phyloP scores from a whole-genome alignment of 768 basidiomycete species.

The Phlegmacium glaucopus region DNA sequence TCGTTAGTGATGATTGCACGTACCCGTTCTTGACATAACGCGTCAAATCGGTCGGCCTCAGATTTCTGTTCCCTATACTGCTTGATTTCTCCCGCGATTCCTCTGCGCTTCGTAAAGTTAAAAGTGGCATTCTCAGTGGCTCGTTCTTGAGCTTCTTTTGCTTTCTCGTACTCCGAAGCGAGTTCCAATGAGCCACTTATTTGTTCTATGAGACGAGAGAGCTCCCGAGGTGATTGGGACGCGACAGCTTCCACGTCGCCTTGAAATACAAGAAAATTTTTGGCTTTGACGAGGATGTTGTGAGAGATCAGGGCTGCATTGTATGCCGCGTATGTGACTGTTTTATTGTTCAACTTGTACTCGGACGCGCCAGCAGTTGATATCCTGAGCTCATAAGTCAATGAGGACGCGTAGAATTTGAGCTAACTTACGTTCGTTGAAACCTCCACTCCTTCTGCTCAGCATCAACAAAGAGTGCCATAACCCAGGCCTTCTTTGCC shows the following conservation, averaged over 20 bases:
- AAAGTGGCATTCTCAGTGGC: constrained; percentile 93
- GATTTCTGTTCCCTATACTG: constrained; percentile 97
- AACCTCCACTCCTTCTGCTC: constrained; percentile 85
- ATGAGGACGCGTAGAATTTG: not conserved
- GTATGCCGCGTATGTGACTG: constrained; percentile 85
- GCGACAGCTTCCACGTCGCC: constrained; percentile 99
- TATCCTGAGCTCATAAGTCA: constrained; percentile 52
- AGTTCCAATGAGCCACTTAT: constrained; percentile 94
- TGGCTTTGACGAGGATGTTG: constrained; percentile 97
- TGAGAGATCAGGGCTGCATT: constrained; percentile 83
- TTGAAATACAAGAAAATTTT: constrained; percentile 99
- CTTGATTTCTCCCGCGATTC: constrained; percentile 92
- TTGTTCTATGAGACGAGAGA: constrained; percentile 89
- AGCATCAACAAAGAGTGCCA: constrained; percentile 82
- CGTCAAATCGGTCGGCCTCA: constrained; percentile 87
- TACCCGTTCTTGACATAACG: constrained; percentile 70
- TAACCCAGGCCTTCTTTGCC: constrained; percentile 93
- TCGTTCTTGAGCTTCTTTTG: constrained; percentile 81
- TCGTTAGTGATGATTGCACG: constrained; percentile 17
- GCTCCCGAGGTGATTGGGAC: constrained; percentile 87
- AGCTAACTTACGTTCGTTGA: constrained; percentile 76
- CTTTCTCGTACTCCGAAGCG: constrained; percentile 82
- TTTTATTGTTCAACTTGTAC: constrained; percentile 79
- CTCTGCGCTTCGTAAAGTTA: constrained; percentile 92
- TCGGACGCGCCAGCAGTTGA: constrained; percentile 85